Evolutionary conservation across 192 early-diverging fungal species (phyloP), one percentile per base, ranked within the genome.

Genomic region (Bifiguratus adelaidae): DNA sequence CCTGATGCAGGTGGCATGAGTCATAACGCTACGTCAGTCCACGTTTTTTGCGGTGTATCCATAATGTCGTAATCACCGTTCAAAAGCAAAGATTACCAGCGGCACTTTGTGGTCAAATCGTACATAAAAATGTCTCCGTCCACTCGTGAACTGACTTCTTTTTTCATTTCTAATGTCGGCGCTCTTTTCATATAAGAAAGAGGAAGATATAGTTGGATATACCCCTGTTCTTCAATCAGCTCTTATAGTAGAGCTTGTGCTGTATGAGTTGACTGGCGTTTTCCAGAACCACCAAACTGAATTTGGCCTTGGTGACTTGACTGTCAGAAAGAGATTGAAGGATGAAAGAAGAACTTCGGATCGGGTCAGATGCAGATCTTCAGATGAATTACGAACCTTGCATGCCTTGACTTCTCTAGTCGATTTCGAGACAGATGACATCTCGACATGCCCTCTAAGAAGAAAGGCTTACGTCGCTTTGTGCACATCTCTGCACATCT

Each of bases 261-360:
- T 43, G 41, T 43, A 26, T 43, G 41, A 43, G 27, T 3, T 23
- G 16, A 26, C 41, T 15, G 41, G 41, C 41, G 27, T 3, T 13
- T 43, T 23, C 19, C 41, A 43, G 22, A 43, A 43, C 21, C 23
- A 43, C 41, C 41, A 43, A 43, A 26, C 41, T 43, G 41, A 43
- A 43, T 43, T 43, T 26, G 41, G 41, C 41, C 41, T 43, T 26
- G 41, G 41, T 26, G 41, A 43, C 41, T 43, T 43, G 41, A 43
- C 41, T 43, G 18, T 43, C 41, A 1, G 27, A 43, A 43, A 43
- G 41, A 7, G 30, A 32, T n/a, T n/a, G n/a, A 41, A 41, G 22
- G 38, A 1, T 41, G 38, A 41, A 41, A 1, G 38, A 41, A 41
- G 4, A 41, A 41, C 38, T 8, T 21, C 7, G 16, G 4, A 41